Conservation (phyloP, 1,284 basidiomycete species). For the Austroboletus niveus region DNA sequence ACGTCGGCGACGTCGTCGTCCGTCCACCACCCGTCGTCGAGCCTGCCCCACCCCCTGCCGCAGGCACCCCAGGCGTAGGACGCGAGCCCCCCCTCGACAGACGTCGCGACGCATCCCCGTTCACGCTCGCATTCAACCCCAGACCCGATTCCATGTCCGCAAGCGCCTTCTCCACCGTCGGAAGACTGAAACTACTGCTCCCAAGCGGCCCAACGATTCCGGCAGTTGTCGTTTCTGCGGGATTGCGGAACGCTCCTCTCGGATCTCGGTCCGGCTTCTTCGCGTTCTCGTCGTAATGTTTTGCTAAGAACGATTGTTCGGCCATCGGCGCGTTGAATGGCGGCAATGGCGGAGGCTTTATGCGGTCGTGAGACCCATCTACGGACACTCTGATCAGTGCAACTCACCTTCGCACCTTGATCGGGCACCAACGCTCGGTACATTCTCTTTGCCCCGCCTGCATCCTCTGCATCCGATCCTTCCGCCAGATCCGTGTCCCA, state of each 20-base stretch:
- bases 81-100: conserved; percentile 30
- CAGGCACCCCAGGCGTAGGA: conserved; percentile 24
- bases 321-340: conserved; percentile 76
- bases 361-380: not conserved
- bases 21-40: conserved; percentile 17
- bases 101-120: conserved; percentile 36
- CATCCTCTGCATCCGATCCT: conserved; percentile 32
- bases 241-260: conserved; percentile 80
- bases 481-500: conserved; percentile 71
- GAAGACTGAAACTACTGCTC: conserved; percentile 77
- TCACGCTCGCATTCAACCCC: conserved; percentile 33
- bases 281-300: conserved; percentile 85
- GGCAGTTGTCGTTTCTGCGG: conserved; percentile 47
- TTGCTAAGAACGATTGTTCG: conserved; percentile 84
- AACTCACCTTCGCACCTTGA: conserved; percentile 63
- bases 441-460: conserved; percentile 45
- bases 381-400: not conserved
- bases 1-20: conserved; percentile 31
- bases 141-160: conserved; percentile 78
- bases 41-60: conserved; percentile 8
- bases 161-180: conserved; percentile 82
- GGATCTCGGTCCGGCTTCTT: conserved; percentile 88
- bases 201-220: conserved; percentile 89
- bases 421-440: conserved; percentile 67
- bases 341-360: conserved; percentile 63